Evolutionary conservation across 2,329 filamentous ascomycete genomes (phyloP).

Genomic region (Leptodontidium sp.): DNA sequence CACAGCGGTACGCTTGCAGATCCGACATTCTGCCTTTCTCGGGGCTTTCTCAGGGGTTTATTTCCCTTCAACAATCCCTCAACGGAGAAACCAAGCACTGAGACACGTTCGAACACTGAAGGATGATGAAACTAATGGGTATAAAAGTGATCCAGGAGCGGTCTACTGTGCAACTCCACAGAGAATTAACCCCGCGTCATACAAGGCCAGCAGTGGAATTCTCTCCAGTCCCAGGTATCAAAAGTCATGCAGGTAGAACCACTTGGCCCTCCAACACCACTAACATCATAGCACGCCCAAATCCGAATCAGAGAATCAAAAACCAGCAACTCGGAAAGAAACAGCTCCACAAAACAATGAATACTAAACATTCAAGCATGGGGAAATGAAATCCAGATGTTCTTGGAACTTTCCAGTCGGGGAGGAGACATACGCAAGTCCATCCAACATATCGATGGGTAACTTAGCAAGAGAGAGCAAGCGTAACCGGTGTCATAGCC

Average conservation of each 20-base stretch:
- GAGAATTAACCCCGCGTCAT: too few species aligned
- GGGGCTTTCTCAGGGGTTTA: too few species aligned
- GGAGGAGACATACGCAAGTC: background rate
- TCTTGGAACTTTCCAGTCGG: slow-evolving; percentile 1
- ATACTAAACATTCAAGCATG: background rate
- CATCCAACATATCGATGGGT: background rate
- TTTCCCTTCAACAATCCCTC: too few species aligned
- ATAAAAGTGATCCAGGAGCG: too few species aligned
- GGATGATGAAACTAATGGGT: too few species aligned
- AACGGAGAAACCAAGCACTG: too few species aligned
- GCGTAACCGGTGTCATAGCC: background rate
- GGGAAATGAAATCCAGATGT: background rate
- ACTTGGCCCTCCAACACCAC: background rate
- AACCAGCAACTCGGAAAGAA: background rate
- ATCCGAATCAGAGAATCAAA: background rate
- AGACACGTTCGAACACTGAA: too few species aligned
- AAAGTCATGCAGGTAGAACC: background rate
- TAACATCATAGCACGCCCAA: too few species aligned
- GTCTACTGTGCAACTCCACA: too few species aligned
- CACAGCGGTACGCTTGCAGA: too few species aligned
- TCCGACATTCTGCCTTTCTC: too few species aligned
- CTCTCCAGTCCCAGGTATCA: background rate
- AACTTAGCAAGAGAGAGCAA: background rate
- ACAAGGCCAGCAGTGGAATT: too few species aligned
- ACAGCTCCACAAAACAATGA: background rate